A percentile compares a stretch with the other conserved stretches of the same genome.
phyloP scores from a whole-genome alignment of 2,329 filamentous ascomycete genomes.

The Zasmidium citrigriseum region DNA sequence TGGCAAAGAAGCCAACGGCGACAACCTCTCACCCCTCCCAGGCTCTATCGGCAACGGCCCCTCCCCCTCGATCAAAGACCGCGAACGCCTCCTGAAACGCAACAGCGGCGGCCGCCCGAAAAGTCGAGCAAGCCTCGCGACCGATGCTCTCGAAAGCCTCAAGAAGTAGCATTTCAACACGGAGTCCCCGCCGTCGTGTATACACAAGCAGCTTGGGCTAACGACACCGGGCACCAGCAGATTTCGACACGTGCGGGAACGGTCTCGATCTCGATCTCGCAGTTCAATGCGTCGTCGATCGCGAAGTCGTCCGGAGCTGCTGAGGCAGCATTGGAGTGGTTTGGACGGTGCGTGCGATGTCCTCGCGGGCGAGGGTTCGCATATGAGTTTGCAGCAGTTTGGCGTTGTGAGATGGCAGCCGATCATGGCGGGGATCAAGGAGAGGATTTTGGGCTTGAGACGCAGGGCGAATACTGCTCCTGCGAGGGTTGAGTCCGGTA shows the following conservation, averaged over 20 bases:
- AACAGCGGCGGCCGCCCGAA: conserved; percentile 26
- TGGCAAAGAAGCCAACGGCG: conserved; percentile 41
- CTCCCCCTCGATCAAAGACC: conserved; percentile 18
- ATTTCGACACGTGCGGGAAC: background rate
- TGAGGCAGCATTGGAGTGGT: conserved; percentile 7
- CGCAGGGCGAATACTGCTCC: conserved; percentile 26
- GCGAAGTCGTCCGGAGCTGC: background rate
- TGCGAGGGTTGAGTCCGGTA: conserved; percentile 19
- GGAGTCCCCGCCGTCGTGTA: conserved; percentile 3
- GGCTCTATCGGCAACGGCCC: conserved; percentile 12
- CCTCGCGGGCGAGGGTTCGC: conserved; percentile 7
- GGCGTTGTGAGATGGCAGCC: conserved; percentile 3
- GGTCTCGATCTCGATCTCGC: conserved; percentile 10
- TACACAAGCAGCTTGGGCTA: conserved; percentile 7
- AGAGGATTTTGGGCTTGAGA: conserved; percentile 24
- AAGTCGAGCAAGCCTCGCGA: conserved; percentile 23
- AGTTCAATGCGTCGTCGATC: conserved; percentile 9
- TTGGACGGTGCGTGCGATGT: conserved; percentile 20
- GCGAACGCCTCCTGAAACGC: conserved; percentile 30
- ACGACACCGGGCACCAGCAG: conserved; percentile 1
- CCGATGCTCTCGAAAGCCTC: conserved; percentile 32
- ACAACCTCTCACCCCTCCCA: conserved; percentile 66
- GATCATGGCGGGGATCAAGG: conserved; percentile 24
- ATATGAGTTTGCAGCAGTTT: background rate
- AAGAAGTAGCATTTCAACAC: conserved; percentile 32